Percentiles rank a stretch among this genome's conserved stretches.
phyloP scores from a whole-genome alignment of 164 flowering plant genomes.

The Akebia trifoliata region DNA sequence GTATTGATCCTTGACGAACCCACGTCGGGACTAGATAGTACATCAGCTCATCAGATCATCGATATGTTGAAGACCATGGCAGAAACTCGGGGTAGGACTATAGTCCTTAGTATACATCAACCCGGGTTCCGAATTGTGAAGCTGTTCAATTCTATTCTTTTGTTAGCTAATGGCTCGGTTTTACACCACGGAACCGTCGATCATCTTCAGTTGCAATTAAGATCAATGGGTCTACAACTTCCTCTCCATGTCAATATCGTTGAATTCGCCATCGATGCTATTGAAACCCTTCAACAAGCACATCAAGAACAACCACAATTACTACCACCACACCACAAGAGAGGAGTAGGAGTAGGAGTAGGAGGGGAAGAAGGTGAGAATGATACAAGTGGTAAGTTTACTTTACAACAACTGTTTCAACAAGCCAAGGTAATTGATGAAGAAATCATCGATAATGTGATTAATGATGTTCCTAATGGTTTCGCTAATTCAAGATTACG shows the following conservation, averaged over 20 bases:
- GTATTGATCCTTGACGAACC: slow-evolving; percentile 92
- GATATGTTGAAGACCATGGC: slow-evolving; percentile 90
- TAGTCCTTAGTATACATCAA: slow-evolving; percentile 84
- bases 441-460: slow-evolving; percentile 15
- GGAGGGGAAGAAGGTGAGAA: no score
- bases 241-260: slow-evolving; percentile 70
- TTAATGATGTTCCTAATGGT: slow-evolving; percentile 18
- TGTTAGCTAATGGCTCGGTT: slow-evolving; percentile 72
- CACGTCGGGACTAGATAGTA: slow-evolving; percentile 90
- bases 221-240: slow-evolving; percentile 43
- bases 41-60: slow-evolving; percentile 77
- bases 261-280: slow-evolving; percentile 86
- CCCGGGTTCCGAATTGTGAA: slow-evolving; percentile 88
- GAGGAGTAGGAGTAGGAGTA: no score
- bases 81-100: slow-evolving; percentile 63
- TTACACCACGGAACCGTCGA: slow-evolving; percentile 77
- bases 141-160: slow-evolving; percentile 59
- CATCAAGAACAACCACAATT: slow-evolving; percentile 7
- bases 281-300: slow-evolving; percentile 43
- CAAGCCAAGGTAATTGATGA: slow-evolving; percentile 62
- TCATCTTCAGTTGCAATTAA: slow-evolving; percentile 43
- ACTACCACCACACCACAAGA: background rate
- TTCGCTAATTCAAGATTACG: slow-evolving; percentile 57
- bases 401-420: slow-evolving; percentile 80
- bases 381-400: slow-evolving; percentile 33